These are phyloP conservation scores for Auriculariales sp. DNA, from an alignment of 768 basidiomycete genomes.

Conservation along the genomic window DNA sequence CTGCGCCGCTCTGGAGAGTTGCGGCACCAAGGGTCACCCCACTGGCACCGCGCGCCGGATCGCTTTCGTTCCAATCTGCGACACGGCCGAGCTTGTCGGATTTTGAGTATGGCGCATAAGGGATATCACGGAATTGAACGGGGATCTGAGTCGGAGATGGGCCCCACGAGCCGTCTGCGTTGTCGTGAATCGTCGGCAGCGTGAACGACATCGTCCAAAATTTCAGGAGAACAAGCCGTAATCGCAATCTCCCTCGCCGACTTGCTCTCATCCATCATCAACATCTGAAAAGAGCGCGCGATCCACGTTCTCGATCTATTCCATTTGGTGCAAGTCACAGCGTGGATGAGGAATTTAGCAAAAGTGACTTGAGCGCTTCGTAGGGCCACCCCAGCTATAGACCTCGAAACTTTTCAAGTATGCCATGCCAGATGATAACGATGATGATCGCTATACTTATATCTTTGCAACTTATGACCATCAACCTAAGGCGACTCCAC, in stretches of 20 bases:
- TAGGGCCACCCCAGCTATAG: too few species aligned
- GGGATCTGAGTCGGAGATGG: slow-evolving; percentile 73
- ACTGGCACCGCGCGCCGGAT: slow-evolving; percentile 39
- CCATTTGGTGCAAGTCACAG: neutral
- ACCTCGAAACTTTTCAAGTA: too few species aligned
- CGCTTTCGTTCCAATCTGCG: slow-evolving; percentile 84
- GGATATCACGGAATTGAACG: slow-evolving; percentile 90
- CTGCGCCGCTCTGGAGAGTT: neutral
- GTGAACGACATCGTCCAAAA: slow-evolving; percentile 65
- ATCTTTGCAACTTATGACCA: too few species aligned
- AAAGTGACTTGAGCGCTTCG: too few species aligned
- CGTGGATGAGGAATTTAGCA: neutral
- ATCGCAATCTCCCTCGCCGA: too few species aligned
- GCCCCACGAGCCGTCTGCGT: slow-evolving; percentile 89
- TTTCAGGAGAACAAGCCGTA: too few species aligned
- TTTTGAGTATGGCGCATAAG: slow-evolving; percentile 98
- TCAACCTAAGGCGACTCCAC: too few species aligned
- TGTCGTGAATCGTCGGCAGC: slow-evolving; percentile 79
- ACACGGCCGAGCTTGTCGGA: slow-evolving; percentile 95
- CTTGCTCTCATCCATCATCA: too few species aligned
- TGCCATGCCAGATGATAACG: too few species aligned
- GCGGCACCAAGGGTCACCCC: slow-evolving; percentile 15
- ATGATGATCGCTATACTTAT: too few species aligned
- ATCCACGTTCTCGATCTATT: too few species aligned
- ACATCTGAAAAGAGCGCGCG: too few species aligned